Conservation (phyloP, 2,329 filamentous ascomycete species). For the Colletotrichum cordylinicola region DNA sequence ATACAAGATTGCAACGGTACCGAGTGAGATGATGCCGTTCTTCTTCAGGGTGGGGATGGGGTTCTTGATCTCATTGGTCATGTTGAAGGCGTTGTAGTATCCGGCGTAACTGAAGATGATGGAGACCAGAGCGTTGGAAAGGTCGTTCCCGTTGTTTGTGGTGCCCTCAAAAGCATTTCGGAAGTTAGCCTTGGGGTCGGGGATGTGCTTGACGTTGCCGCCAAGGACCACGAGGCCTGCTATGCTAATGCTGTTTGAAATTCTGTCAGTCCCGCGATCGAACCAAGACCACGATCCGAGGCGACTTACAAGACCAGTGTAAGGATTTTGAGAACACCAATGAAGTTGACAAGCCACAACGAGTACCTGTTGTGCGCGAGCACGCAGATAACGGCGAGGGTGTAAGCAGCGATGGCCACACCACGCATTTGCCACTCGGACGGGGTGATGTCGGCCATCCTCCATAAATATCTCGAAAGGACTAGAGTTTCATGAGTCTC, state of each 20-base stretch:
- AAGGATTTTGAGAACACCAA: constrained; percentile 64
- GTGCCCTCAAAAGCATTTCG: constrained; percentile 39
- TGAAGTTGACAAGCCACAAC: constrained; percentile 58
- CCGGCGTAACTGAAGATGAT: constrained; percentile 65
- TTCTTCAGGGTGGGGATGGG: constrained; percentile 60
- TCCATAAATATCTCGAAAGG: constrained; percentile 67
- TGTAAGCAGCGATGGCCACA: constrained; percentile 69
- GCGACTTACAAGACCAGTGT: constrained; percentile 59
- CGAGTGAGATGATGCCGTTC: constrained; percentile 54
- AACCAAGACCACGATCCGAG: background rate
- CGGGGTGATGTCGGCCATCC: constrained; percentile 54
- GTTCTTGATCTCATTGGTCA: constrained; percentile 67
- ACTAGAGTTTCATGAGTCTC: constrained; percentile 39
- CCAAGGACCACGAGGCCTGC: constrained; percentile 66
- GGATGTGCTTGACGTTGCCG: constrained; percentile 34
- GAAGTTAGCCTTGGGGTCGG: constrained; percentile 40
- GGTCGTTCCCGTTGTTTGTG: constrained; percentile 38
- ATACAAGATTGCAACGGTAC: constrained; percentile 60
- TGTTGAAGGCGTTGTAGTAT: constrained; percentile 65
- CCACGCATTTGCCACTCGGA: constrained; percentile 71
- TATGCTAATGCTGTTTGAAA: constrained; percentile 49
- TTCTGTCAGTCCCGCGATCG: background rate
- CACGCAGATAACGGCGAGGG: constrained; percentile 58
- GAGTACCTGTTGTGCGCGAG: constrained; percentile 63
- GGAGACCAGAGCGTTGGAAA: constrained; percentile 57